These are phyloP conservation scores for Artemisia annua DNA, from an alignment of 129 eudicot genomes.

Conservation along the genomic window DNA sequence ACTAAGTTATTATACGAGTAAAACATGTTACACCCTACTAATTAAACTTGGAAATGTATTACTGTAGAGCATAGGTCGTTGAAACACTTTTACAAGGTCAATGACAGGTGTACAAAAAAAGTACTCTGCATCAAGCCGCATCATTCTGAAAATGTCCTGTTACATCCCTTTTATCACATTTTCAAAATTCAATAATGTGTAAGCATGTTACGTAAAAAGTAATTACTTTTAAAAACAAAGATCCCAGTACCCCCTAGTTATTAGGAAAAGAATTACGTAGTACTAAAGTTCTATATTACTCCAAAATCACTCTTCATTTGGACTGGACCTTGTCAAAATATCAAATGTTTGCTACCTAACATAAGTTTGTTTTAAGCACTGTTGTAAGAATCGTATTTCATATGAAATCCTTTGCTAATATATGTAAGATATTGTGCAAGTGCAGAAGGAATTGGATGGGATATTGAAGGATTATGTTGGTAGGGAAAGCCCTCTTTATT, in stretches of 20 bases:
- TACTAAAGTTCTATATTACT: neutral
- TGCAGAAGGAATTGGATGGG: conserved; percentile 81
- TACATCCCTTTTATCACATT: neutral
- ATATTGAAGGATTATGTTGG: conserved; percentile 87
- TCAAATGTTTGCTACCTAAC: neutral
- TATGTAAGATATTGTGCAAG: neutral
- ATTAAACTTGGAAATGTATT: no score
- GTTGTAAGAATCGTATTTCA: neutral
- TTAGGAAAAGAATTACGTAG: neutral
- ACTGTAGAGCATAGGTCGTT: no score
- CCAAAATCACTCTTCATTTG: neutral
- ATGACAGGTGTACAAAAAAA: no score
- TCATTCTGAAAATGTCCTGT: no score
- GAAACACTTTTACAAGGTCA: no score
- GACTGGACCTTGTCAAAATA: neutral
- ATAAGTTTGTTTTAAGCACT: neutral
- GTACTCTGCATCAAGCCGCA: no score
- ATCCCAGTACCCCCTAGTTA: neutral
- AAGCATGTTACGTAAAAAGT: neutral
- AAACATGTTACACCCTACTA: no score
- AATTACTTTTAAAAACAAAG: neutral
- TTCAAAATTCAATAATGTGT: neutral
- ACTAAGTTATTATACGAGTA: no score
- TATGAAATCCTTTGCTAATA: conserved; percentile 1
- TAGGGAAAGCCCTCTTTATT: conserved; percentile 85